Base-by-base conservation (phyloP, 768 basidiomycete genomes). In the Lanmaoa pseudosensibilis region DNA sequence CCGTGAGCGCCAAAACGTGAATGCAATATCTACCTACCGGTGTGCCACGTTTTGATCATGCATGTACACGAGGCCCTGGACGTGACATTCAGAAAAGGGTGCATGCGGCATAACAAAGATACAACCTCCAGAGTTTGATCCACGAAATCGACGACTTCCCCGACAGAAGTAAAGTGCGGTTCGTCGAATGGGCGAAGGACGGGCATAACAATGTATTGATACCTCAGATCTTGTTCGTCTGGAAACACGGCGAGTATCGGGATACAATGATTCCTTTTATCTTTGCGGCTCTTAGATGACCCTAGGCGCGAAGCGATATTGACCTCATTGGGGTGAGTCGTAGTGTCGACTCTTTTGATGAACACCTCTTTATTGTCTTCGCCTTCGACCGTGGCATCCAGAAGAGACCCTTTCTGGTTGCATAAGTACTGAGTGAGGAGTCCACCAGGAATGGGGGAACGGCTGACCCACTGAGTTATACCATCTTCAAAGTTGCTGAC, bases 61-160 rank as follows among this genome's bases (percentile, higher is more conserved):
- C 7, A 41, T 41, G 40, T 41, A 41, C 3, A 41, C 40, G 13
- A 41, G 40, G 15, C 40, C 40, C 40, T 41, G 8, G 2, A 41
- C 1, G 12, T 12, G 18, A 41, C 5, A 7, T 21, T 40, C 19
- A 40, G 11, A 15, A 15, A 13, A 30, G 40, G 3, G 7, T 15
- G 13, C 7, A 0, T 23, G 7, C 2, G 21, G 40, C 1, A 40
- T 2, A 21, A 2, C 5, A 6, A 11, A 21, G 3, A 2, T 7
- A 41, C 40, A 23, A 41, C 40, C 40, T 41, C 21, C 2, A 73
- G 54, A 6, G 65, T 57, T 25, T 71, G 69, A 12, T 54, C 52
- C 33, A 67, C 52, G 13, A 68, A 73, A 21, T 70, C 67, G 1
- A 73, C 15, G 3, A 66, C 59, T 37, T 73, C 72, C 33, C 67